These are phyloP conservation scores for Parastagonospora nodorum DNA, from an alignment of 2,329 filamentous ascomycete genomes.

Conservation along the genomic window DNA sequence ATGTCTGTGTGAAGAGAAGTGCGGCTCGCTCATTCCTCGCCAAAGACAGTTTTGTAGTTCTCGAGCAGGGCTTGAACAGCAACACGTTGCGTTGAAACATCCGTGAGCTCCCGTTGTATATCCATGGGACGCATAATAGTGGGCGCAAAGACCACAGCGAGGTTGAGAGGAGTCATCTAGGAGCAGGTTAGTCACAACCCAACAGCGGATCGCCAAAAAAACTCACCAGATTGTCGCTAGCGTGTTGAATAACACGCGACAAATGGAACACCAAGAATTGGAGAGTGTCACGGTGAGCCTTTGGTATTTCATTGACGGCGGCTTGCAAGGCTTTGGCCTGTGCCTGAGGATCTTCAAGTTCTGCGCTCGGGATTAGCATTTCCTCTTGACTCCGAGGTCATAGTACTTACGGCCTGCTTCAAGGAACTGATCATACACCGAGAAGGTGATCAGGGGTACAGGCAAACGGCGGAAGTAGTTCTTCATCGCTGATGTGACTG, in stretches of 20 bases:
- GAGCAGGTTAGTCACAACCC: slow-evolving; percentile 14
- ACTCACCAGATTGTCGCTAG: slow-evolving; percentile 81
- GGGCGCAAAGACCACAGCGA: slow-evolving; percentile 95
- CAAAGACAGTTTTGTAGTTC: slow-evolving; percentile 81
- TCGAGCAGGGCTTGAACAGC: slow-evolving; percentile 94
- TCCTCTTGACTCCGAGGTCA: background rate
- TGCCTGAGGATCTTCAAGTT: slow-evolving; percentile 62
- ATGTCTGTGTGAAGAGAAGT: background rate
- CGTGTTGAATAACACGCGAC: slow-evolving; percentile 79
- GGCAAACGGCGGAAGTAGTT: slow-evolving; percentile 97
- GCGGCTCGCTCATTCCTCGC: slow-evolving; percentile 32
- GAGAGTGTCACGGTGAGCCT: slow-evolving; percentile 83
- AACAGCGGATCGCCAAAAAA: background rate
- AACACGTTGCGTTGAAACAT: slow-evolving; percentile 91
- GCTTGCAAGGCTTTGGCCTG: slow-evolving; percentile 66
- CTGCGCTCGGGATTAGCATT: slow-evolving; percentile 46
- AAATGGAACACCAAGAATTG: slow-evolving; percentile 96
- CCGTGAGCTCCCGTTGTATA: slow-evolving; percentile 91
- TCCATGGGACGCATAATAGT: slow-evolving; percentile 94
- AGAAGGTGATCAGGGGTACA: slow-evolving; percentile 85
- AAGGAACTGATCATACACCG: slow-evolving; percentile 86
- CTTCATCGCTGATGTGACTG: slow-evolving; percentile 93
- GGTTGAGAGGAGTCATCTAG: slow-evolving; percentile 92
- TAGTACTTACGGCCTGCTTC: slow-evolving; percentile 72
- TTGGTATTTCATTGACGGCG: slow-evolving; percentile 78